Percentiles rank a stretch among this genome's conserved stretches.
Conservation (phyloP, 2,329 filamentous ascomycete genomes). For the Xenoacremonium recifei region DNA sequence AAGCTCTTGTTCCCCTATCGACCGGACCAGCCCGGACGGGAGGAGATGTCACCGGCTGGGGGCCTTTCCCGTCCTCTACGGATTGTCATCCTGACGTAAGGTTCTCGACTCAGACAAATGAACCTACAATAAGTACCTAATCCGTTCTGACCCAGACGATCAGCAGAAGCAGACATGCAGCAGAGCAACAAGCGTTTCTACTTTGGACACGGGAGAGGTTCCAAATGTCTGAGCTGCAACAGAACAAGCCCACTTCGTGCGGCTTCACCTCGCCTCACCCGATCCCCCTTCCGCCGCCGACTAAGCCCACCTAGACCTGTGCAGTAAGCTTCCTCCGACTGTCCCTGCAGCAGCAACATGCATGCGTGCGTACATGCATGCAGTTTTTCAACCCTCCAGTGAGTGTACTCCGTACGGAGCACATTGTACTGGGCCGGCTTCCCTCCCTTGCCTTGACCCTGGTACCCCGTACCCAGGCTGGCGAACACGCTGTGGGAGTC, state of each 20-base stretch:
- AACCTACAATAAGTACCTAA: too few species aligned
- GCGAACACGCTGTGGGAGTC: slow-evolving; percentile 11
- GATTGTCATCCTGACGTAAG: slow-evolving; percentile 15
- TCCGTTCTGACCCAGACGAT: too few species aligned
- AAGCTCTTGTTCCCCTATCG: neutral
- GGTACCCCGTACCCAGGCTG: slow-evolving; percentile 19
- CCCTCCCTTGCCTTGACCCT: slow-evolving; percentile 15
- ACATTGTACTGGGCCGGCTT: too few species aligned
- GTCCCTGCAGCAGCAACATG: slow-evolving; percentile 9
- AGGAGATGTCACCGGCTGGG: too few species aligned
- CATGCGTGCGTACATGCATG: slow-evolving; percentile 14
- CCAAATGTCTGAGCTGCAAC: too few species aligned
- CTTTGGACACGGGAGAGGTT: too few species aligned
- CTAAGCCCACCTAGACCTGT: slow-evolving; percentile 4
- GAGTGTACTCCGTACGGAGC: too few species aligned
- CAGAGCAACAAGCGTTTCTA: too few species aligned
- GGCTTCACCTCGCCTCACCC: neutral
- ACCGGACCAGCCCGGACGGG: slow-evolving; percentile 3
- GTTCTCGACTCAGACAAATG: too few species aligned
- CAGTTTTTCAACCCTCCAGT: slow-evolving; percentile 20
- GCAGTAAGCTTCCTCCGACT: slow-evolving; percentile 8
- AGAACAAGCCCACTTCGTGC: neutral
- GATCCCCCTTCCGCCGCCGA: slow-evolving; percentile 1
- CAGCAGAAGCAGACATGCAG: too few species aligned
- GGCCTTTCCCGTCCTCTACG: slow-evolving; percentile 12